These are phyloP conservation scores for Lupinus albus DNA, from an alignment of 306 rosid genomes.

Conservation along the genomic window DNA sequence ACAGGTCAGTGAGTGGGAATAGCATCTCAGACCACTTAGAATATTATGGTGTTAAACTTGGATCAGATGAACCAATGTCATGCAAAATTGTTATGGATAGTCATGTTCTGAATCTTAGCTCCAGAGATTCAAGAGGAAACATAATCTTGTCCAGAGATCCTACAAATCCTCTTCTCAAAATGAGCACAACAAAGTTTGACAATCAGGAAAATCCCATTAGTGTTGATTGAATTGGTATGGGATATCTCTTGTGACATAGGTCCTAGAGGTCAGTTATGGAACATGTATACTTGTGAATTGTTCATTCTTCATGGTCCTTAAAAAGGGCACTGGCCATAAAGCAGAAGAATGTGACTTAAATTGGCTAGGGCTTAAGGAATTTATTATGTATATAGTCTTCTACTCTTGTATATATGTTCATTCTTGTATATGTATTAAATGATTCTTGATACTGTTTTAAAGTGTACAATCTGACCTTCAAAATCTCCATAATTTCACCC, in stretches of 20 bases:
- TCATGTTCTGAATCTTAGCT: slow-evolving; percentile 37
- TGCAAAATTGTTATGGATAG: slow-evolving; percentile 79
- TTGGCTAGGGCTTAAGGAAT: slow-evolving; percentile 38
- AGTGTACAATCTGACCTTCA: slow-evolving; percentile 34
- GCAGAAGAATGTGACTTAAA: slow-evolving; percentile 36
- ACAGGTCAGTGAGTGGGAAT: slow-evolving; percentile 80
- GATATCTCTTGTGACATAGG: slow-evolving; percentile 27
- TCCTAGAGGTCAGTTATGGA: slow-evolving; percentile 24
- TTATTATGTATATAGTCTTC: slow-evolving; percentile 37
- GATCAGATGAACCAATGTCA: slow-evolving; percentile 54
- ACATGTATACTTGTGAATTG: slow-evolving; percentile 1
- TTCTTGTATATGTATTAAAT: slow-evolving; percentile 36
- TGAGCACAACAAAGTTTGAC: slow-evolving; percentile 41
- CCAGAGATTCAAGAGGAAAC: slow-evolving; percentile 66
- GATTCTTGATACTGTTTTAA: slow-evolving; percentile 6
- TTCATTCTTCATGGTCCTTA: slow-evolving; percentile 36
- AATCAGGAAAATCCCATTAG: slow-evolving; percentile 40
- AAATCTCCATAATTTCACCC: slow-evolving; percentile 10
- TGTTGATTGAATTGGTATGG: slow-evolving; percentile 32
- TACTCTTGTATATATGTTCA: slow-evolving; percentile 40
- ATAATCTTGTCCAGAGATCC: slow-evolving; percentile 61
- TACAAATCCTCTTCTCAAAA: slow-evolving; percentile 53
- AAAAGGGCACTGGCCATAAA: slow-evolving; percentile 22
- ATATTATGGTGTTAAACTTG: slow-evolving; percentile 66
- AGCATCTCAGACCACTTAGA: slow-evolving; percentile 78